Evolutionary conservation across 2,329 filamentous ascomycete species (phyloP).

Genomic region (Amauroascus verrucosus): DNA sequence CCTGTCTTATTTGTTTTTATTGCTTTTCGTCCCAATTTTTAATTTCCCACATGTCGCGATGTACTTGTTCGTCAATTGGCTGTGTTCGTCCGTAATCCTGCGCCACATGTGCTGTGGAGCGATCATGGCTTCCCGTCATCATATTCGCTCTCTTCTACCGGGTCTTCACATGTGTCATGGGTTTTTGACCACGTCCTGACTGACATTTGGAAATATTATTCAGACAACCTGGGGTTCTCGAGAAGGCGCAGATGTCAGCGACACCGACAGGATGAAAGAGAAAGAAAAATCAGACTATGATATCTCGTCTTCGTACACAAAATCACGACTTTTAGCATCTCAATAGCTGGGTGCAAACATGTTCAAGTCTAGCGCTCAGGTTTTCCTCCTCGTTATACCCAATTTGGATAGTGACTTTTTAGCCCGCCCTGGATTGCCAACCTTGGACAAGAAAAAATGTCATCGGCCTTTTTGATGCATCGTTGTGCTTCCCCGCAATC

Average conservation of each 20-base stretch:
- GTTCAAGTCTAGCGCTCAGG: too few relatives aligned
- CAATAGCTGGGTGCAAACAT: too few relatives aligned
- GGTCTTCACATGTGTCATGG: conserved; percentile 1
- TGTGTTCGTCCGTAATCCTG: background rate
- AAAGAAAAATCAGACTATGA: conserved; percentile 14
- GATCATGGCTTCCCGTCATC: background rate
- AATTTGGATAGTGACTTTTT: too few relatives aligned
- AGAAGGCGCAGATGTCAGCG: conserved; percentile 68
- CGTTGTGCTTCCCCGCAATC: background rate
- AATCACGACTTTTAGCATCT: background rate
- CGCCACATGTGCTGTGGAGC: background rate
- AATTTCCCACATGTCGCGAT: background rate
- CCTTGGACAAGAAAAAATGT: background rate
- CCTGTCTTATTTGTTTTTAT: background rate
- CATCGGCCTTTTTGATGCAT: background rate
- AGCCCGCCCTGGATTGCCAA: too few relatives aligned
- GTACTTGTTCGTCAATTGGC: background rate
- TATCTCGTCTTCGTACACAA: background rate
- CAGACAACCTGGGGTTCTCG: conserved; percentile 89
- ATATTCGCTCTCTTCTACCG: background rate
- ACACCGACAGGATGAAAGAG: conserved; percentile 18
- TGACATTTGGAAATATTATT: background rate
- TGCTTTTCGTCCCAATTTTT: conserved; percentile 2
- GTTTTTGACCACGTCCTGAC: conserved; percentile 8
- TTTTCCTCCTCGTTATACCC: too few relatives aligned